These are phyloP conservation scores for Chamaecyparis obtusa DNA, from an alignment of 75 land plant species.

Conservation along the genomic window DNA sequence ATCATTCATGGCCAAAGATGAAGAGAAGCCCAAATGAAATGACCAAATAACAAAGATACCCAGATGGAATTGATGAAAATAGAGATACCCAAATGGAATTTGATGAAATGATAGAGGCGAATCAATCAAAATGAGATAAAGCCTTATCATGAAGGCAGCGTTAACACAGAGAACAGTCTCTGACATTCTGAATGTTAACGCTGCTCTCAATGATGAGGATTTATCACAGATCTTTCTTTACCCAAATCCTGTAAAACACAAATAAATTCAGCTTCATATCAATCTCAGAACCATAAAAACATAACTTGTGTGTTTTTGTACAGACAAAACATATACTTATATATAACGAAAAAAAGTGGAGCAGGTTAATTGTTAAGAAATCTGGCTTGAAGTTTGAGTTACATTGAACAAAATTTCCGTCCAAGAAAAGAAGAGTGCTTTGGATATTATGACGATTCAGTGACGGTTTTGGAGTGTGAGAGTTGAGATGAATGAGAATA, in stretches of 20 bases:
- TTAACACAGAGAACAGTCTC: background rate
- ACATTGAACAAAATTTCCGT: background rate
- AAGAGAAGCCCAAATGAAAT: no score
- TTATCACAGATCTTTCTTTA: background rate
- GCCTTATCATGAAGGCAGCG: slow-evolving; percentile 1
- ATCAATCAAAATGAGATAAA: background rate
- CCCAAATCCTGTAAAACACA: background rate
- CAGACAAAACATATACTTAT: background rate
- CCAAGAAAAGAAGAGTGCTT: background rate
- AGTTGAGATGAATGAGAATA: background rate
- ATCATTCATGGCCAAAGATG: no score
- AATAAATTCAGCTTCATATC: background rate
- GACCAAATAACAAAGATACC: no score
- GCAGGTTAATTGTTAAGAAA: background rate
- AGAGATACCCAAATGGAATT: no score
- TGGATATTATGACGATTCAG: background rate
- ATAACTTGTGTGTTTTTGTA: background rate
- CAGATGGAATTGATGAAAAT: no score
- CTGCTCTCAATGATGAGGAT: slow-evolving; percentile 9
- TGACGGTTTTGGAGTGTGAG: background rate
- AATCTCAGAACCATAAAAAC: background rate
- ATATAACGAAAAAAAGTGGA: background rate
- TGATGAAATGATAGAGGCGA: no score
- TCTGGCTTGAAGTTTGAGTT: background rate
- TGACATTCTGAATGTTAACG: background rate